phyloP scores from a whole-genome alignment of 495 filamentous ascomycete genomes.

The Emericellopsis terricola region DNA sequence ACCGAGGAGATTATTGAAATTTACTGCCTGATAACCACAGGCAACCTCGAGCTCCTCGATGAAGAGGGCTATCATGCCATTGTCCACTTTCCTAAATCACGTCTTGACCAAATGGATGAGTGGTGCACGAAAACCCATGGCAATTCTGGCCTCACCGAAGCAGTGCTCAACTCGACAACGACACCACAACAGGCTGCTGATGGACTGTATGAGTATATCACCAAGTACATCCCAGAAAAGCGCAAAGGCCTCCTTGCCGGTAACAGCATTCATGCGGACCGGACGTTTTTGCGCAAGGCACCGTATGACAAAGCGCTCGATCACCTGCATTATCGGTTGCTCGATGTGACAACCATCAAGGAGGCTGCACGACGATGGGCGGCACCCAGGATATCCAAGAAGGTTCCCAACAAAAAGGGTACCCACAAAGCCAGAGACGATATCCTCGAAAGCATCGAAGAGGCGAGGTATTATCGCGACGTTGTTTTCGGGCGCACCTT shows the following conservation, averaged over 20 bases:
- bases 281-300: slow-evolving; percentile 54
- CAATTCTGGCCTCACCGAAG: slow-evolving; percentile 59
- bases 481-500: slow-evolving; percentile 28
- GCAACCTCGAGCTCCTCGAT: slow-evolving; percentile 59
- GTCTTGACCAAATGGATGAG: slow-evolving; percentile 57
- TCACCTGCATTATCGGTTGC: slow-evolving; percentile 71
- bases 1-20: slow-evolving; percentile 79
- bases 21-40: slow-evolving; percentile 81
- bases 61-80: slow-evolving; percentile 59
- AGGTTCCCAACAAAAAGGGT: slow-evolving; percentile 50
- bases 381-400: slow-evolving; percentile 32
- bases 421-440: slow-evolving; percentile 74
- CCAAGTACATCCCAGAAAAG: slow-evolving; percentile 43
- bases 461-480: slow-evolving; percentile 66
- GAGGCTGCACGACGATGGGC: slow-evolving; percentile 79
- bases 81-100: slow-evolving; percentile 53
- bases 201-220: slow-evolving; percentile 60
- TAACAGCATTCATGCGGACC: slow-evolving; percentile 83
- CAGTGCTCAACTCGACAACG: slow-evolving; percentile 54
- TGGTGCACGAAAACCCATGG: slow-evolving; percentile 41
- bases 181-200: slow-evolving; percentile 56
- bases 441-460: slow-evolving; percentile 87
- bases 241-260: slow-evolving; percentile 61
- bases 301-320: slow-evolving; percentile 57
- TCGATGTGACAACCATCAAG: slow-evolving; percentile 84